Percentiles rank a stretch among this genome's conserved stretches.
Conservation (phyloP, 2,329 filamentous ascomycete genomes). For the Microascus cirrosus region DNA sequence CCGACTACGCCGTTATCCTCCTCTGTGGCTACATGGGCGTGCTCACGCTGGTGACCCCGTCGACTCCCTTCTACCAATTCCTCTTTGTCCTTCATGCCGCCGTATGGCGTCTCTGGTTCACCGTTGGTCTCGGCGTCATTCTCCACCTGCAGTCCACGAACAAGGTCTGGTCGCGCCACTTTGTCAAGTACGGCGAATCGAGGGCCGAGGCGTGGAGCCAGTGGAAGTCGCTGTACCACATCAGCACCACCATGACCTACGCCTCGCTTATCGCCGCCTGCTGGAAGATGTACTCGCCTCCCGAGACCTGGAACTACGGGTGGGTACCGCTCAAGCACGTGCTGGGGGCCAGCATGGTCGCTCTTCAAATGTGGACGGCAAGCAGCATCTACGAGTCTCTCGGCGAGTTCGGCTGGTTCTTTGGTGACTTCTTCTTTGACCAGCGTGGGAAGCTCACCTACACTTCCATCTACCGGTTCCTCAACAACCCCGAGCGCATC, state of each 20-base stretch:
- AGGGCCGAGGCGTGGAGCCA: slow-evolving; percentile 90
- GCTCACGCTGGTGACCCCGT: slow-evolving; percentile 66
- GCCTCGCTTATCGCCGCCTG: slow-evolving; percentile 79
- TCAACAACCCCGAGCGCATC: slow-evolving; percentile 94
- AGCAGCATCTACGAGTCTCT: slow-evolving; percentile 90
- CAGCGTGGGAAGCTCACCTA: slow-evolving; percentile 83
- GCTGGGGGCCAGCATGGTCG: slow-evolving; percentile 66
- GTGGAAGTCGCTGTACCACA: slow-evolving; percentile 93
- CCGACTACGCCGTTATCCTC: slow-evolving; percentile 71
- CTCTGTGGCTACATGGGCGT: slow-evolving; percentile 65
- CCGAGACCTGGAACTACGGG: slow-evolving; percentile 78
- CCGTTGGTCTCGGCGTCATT: slow-evolving; percentile 74
- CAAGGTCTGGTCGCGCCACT: slow-evolving; percentile 95
- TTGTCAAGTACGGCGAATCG: slow-evolving; percentile 90
- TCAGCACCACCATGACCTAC: slow-evolving; percentile 86
- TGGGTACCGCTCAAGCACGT: slow-evolving; percentile 79
- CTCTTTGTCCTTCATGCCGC: slow-evolving; percentile 75
- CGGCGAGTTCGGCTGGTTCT: slow-evolving; percentile 98
- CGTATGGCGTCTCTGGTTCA: slow-evolving; percentile 84
- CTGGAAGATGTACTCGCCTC: slow-evolving; percentile 94
- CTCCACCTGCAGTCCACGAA: slow-evolving; percentile 76
- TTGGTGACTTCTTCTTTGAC: slow-evolving; percentile 96
- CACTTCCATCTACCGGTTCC: slow-evolving; percentile 91
- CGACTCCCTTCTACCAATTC: slow-evolving; percentile 61
- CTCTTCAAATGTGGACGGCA: slow-evolving; percentile 85